A percentile compares a stretch with the other conserved stretches of the same genome.
phyloP scores from a whole-genome alignment of 2,329 filamentous ascomycete species.

The Beauveria brongniartii region DNA sequence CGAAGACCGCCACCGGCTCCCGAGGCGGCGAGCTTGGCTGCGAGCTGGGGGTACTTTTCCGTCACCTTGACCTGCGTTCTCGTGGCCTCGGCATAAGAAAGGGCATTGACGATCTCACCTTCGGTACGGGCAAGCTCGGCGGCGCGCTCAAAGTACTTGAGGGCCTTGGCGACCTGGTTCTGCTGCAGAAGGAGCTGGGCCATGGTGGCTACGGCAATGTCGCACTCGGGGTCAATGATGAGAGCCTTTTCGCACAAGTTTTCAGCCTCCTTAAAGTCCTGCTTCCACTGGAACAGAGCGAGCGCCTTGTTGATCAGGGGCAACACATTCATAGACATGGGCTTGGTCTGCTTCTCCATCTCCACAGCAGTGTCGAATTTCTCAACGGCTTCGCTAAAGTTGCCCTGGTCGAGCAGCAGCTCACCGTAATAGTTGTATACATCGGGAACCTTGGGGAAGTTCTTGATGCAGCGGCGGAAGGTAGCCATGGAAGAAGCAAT shows the following conservation, averaged over 20 bases:
- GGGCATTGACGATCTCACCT: constrained; percentile 89
- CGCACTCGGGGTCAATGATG: constrained; percentile 96
- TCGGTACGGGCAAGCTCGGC: constrained; percentile 92
- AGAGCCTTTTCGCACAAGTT: constrained; percentile 95
- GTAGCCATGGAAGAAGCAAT: constrained; percentile 98
- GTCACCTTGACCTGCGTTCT: constrained; percentile 90
- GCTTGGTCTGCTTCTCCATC: constrained; percentile 92
- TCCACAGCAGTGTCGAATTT: constrained; percentile 99
- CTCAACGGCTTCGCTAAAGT: constrained; percentile 89
- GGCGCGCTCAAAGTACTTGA: constrained; percentile 94
- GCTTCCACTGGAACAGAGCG: constrained; percentile 96
- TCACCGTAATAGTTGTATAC: constrained; percentile 99
- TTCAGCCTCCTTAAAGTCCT: constrained; percentile 90
- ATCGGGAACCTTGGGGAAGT: constrained; percentile 91
- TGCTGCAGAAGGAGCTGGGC: constrained; percentile 95
- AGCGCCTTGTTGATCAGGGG: constrained; percentile 98
- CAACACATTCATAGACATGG: constrained; percentile 92
- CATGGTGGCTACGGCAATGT: constrained; percentile 98
- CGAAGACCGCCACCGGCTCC: constrained; percentile 25
- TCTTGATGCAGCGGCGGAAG: constrained; percentile 95
- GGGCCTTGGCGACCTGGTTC: constrained; percentile 89
- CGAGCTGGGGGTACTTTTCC: constrained; percentile 76
- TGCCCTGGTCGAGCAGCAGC: constrained; percentile 90
- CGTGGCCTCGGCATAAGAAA: constrained; percentile 95
- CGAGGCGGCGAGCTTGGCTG: constrained; percentile 50